Evolutionary conservation across 2,329 filamentous ascomycete species (phyloP), one percentile per base, ranked within the genome.

Genomic region (Colletotrichum salicis): DNA sequence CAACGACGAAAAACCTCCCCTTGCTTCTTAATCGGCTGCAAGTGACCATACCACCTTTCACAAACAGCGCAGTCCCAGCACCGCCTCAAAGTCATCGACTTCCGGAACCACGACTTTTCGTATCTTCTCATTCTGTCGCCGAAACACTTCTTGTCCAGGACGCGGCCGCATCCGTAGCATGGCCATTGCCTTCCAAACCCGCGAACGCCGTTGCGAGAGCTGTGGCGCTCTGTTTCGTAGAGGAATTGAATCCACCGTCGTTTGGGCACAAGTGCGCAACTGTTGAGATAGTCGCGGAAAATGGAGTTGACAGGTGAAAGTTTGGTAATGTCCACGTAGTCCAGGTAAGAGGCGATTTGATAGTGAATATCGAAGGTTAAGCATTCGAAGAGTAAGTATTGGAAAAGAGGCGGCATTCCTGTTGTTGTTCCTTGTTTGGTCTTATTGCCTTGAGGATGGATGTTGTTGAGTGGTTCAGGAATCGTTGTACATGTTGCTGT

Each of bases 1-100:
- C 67, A 70, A 10, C 55, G 51, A 51, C 12, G 41, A n/a, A 51
- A 70, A 5, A 45, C 7, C 4, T n/a, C 48, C 6, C 55, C 54
- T 10, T 56, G 13, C 51, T 66, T 70, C 52, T 54, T 65, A 6
- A 45, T 62, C 15, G 67, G 62, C 31, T 59, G 41, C 33, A 70
- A 15, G 33, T 70, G 62, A 3, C 24, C 31, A 37, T 66, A 70
- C 12, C 51, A 19, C 55, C 13, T 59, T 6, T 33, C 35, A 1
- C 31, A 27, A 45, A 66, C 37, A 29, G 67, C 67, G 33, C 67
- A 70, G 8, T 31, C n/a, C 67, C 67, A 66, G 55, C 62, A 70
- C 3, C 62, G 67, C 15, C 67, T 41, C 10, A 10, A 4, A 41
- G 15, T 37, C 19, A 48, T 19, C 33, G 29, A 37, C 27, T 48